Evolutionary conservation across 2,329 filamentous ascomycete genomes (phyloP).

Genomic region (Pseudophaeomoniella oleicola): DNA sequence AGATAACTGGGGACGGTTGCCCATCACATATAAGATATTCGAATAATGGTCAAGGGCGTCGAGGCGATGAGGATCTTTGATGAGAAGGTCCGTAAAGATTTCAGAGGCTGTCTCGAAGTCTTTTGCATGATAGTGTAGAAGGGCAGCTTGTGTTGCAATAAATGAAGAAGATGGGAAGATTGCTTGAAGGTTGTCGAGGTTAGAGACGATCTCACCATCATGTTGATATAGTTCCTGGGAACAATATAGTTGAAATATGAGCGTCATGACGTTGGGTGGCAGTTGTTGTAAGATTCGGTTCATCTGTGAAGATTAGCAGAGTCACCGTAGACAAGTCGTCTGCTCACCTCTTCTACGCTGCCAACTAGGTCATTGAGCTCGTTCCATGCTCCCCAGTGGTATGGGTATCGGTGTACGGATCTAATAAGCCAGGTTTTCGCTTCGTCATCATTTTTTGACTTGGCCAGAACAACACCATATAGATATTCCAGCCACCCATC

Average conservation of each 20-base stretch:
- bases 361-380: conserved; percentile 60
- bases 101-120: conserved; percentile 50
- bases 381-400: conserved; percentile 96
- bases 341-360: conserved; percentile 7
- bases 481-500: conserved; percentile 81
- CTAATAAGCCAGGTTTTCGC: conserved; percentile 77
- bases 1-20: conserved; percentile 71
- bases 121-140: conserved; percentile 83
- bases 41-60: conserved; percentile 93
- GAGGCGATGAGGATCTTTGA: conserved; percentile 53
- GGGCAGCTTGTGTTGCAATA: conserved; percentile 73
- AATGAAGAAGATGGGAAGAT: conserved; percentile 86
- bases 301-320: conserved; percentile 34
- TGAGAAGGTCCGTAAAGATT: conserved; percentile 55
- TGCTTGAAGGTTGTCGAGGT: conserved; percentile 59
- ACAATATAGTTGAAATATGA: conserved; percentile 84
- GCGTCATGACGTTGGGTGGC: conserved; percentile 80
- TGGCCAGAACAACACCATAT: conserved; percentile 80
- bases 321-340: not conserved
- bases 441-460: conserved; percentile 75
- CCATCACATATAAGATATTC: conserved; percentile 92
- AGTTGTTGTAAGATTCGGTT: conserved; percentile 57
- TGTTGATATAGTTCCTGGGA: conserved; percentile 87
- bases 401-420: conserved; percentile 78
- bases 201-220: conserved; percentile 57